Conservation (phyloP, 2,329 filamentous ascomycete genomes). For the Geosmithia morbida region DNA sequence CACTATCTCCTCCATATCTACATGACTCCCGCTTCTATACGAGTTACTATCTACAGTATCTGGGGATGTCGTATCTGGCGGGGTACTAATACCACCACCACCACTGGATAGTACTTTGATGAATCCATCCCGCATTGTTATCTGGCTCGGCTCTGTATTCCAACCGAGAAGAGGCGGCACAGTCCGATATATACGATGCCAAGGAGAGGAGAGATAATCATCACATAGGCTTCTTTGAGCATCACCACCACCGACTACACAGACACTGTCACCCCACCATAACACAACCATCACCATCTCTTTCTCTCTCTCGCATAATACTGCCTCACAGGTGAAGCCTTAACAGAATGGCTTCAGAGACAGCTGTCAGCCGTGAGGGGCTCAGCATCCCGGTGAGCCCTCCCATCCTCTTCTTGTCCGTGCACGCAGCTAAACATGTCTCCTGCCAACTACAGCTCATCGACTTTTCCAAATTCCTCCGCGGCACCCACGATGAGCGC, state of each 20-base stretch:
- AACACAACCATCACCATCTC: neutral
- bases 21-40: too few species aligned
- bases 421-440: neutral
- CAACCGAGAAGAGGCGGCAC: too few species aligned
- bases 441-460: constrained; percentile 6
- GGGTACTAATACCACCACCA: neutral
- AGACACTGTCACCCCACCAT: neutral
- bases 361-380: constrained; percentile 35
- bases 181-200: neutral
- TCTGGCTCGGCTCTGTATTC: neutral
- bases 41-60: too few species aligned
- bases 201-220: neutral
- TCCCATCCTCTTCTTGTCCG: too few species aligned
- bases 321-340: neutral
- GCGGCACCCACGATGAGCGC: constrained; percentile 45
- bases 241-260: neutral
- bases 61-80: neutral
- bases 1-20: too few species aligned
- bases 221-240: neutral
- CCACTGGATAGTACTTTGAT: too few species aligned
- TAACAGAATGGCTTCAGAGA: constrained; percentile 8
- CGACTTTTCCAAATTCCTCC: constrained; percentile 59
- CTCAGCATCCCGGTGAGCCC: constrained; percentile 41
- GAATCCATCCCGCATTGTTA: neutral
- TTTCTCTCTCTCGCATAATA: neutral